Percentiles rank a stretch among this genome's conserved stretches.
Conservation (phyloP, 345 rosid species). For the Anacardium occidentale region DNA sequence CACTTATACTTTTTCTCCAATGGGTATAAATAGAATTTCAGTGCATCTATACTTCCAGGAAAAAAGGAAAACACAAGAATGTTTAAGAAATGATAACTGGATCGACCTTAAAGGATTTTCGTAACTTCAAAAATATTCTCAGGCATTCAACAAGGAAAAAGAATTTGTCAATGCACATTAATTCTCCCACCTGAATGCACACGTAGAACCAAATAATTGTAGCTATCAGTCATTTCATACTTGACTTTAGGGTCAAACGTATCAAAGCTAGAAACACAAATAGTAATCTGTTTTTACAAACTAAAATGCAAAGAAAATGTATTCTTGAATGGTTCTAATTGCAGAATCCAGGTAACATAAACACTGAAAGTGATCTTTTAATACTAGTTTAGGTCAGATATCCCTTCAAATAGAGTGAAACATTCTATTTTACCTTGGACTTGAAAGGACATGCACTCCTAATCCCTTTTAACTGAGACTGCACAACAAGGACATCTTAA, state of each 20-base stretch:
- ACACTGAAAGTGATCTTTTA: neutral
- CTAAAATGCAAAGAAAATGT: neutral
- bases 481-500: neutral
- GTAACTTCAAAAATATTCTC: neutral
- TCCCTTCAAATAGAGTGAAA: neutral
- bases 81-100: too few species aligned
- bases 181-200: neutral
- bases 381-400: neutral
- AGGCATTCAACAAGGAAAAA: neutral
- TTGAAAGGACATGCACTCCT: neutral
- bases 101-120: neutral
- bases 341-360: neutral
- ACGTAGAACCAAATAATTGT: neutral
- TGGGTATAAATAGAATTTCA: neutral
- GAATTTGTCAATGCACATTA: neutral
- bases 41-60: neutral
- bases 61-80: neutral
- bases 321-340: neutral
- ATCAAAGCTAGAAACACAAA: constrained; percentile 3
- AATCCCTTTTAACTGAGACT: neutral
- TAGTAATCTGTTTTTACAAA: neutral
- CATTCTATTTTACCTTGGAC: neutral
- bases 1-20: too few species aligned
- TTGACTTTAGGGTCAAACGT: neutral
- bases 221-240: constrained; percentile 1